Evolutionary conservation across 1,284 basidiomycete species (phyloP), one percentile per base, ranked within the genome.

Genomic region (Ganoderma resinaceum): DNA sequence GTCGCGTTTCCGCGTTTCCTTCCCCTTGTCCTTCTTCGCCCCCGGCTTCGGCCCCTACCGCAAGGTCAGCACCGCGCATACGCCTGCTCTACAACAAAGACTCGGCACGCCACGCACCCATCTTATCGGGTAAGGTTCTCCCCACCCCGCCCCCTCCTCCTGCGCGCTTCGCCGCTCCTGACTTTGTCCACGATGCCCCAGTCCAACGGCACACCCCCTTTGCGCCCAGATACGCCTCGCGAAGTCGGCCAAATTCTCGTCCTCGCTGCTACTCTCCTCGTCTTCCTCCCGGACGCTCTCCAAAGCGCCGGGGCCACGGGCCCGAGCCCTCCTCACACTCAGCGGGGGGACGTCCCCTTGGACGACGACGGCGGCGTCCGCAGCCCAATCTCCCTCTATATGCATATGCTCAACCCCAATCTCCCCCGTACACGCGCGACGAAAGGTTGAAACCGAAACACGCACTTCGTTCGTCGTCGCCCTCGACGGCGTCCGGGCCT

Each of bases 281-380:
- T 14, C 14, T 2, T 7, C 42, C 42, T 18, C 29, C 8, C 14
- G 53, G 11, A 31, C 31, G 4, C 29, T 26, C 61, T 35, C 29
- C 6, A 16, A 55, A 14, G 52, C 52, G 33, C 7, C 33, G 20
- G n/a, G n/a, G 18, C 31, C 20, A 55, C 40, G 52, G 23, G 26
- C 37, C 26, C 16, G 52, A 33, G 26, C 37, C 26, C 16, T 31
- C 9, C 52, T 55, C 52, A 37, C 38, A 29, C 14, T 16, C 16
- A 33, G n/a, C 12, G 63, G n/a, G 63, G 42, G 18, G 53, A 31
- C 3, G 33, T 18, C 31, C 38, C 38, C 14, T 40, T 49, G 23
- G 46, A 11, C 20, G 63, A 65, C 12, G 42, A n/a, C 29, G 63
- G 63, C 18, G 63, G 63, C 33, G 63, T 65, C 20, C 46, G 60